Conservation (phyloP, 208 protist genomes). For the Balamuthia mandrillaris region DNA sequence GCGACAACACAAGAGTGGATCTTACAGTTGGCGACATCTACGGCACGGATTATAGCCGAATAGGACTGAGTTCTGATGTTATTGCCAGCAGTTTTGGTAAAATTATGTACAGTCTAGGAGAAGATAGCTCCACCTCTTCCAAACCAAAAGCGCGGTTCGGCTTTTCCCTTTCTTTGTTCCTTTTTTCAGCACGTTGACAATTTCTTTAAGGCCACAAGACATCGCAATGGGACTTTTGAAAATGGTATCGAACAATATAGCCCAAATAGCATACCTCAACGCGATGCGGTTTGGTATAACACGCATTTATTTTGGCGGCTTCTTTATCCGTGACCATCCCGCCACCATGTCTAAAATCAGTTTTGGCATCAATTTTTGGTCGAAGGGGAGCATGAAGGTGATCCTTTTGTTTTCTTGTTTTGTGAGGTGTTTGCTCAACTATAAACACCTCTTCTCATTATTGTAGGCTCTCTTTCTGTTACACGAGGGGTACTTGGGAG, state of each 20-base stretch:
- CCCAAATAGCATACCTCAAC: slow-evolving; percentile 25
- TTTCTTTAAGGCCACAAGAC: not conserved
- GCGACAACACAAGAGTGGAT: slow-evolving; percentile 90
- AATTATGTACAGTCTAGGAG: not conserved
- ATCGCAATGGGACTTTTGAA: not conserved
- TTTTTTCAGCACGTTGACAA: not conserved
- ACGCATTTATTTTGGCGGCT: slow-evolving; percentile 9
- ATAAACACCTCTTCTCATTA: not conserved
- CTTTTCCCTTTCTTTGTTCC: not conserved
- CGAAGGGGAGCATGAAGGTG: slow-evolving; percentile 19
- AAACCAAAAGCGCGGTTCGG: too few species aligned
- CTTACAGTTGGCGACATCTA: slow-evolving; percentile 96
- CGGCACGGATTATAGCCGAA: slow-evolving; percentile 79
- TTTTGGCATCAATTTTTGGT: not conserved
- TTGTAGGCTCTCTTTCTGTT: slow-evolving; percentile 9
- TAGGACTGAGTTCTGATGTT: slow-evolving; percentile 61
- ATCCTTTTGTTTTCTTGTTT: not conserved
- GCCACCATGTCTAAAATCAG: not conserved
- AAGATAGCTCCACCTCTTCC: not conserved
- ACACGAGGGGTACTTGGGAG: slow-evolving; percentile 14
- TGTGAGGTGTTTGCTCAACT: not conserved
- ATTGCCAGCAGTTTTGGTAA: slow-evolving; percentile 58
- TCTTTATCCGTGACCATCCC: slow-evolving; percentile 20
- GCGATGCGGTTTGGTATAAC: not conserved
- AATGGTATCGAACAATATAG: slow-evolving; percentile 27